A percentile compares a stretch with the other conserved stretches of the same genome.
phyloP scores from a whole-genome alignment of 2,329 filamentous ascomycete genomes.

The Penicillium sp. region DNA sequence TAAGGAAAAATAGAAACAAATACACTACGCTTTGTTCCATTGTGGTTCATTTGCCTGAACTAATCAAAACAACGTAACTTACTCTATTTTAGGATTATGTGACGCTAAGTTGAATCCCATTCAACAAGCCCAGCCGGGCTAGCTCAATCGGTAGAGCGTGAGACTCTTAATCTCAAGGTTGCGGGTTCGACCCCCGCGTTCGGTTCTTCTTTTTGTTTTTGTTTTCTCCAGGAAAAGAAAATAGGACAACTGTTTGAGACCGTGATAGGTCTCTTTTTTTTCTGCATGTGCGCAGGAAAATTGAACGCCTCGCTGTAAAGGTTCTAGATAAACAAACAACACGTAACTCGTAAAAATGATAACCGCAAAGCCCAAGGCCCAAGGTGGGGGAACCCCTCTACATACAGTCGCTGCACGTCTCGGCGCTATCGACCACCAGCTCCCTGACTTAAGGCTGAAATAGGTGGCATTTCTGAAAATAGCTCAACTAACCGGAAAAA shows the following conservation, averaged over 20 bases:
- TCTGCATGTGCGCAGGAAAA: no score
- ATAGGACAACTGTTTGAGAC: no score
- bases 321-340: no score
- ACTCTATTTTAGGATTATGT: not conserved
- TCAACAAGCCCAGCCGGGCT: constrained; percentile 39
- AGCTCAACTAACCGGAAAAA: not conserved
- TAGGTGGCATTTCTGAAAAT: not conserved
- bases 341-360: no score
- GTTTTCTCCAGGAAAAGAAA: not conserved
- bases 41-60: no score
- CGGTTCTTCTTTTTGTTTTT: constrained; percentile 26
- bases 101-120: not conserved
- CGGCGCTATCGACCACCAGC: not conserved
- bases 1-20: no score
- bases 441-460: not conserved
- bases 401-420: not conserved
- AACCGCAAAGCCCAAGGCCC: no score
- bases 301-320: no score
- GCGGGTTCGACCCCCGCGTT: constrained; percentile 46
- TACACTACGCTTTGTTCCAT: no score
- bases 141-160: constrained; percentile 55
- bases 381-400: not conserved
- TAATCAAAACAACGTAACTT: no score
- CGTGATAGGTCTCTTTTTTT: no score
- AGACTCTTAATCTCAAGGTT: constrained; percentile 51